Evolutionary conservation across 139 green algal genomes (phyloP).

Genomic region (Chlamydomonas incerta): DNA sequence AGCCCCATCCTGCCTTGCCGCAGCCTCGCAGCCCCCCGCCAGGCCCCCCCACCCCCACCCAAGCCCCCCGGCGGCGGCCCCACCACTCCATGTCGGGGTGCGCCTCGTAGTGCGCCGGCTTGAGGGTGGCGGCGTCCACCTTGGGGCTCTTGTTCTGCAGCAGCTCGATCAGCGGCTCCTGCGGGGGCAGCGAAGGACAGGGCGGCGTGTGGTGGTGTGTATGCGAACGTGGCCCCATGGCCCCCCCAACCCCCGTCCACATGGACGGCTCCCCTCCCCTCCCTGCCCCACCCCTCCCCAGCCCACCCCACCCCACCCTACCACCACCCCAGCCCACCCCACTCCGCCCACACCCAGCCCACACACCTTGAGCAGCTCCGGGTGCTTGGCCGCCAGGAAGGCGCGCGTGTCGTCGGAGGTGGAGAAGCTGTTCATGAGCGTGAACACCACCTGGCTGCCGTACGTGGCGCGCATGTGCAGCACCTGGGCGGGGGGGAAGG

Average conservation of each 20-base stretch:
- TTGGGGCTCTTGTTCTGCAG: slow-evolving; percentile 94
- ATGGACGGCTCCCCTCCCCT: no score
- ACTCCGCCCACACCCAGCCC: neutral
- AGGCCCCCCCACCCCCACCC: neutral
- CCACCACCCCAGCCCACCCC: neutral
- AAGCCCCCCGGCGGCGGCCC: neutral
- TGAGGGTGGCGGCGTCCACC: slow-evolving; percentile 82
- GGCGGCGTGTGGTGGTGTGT: no score
- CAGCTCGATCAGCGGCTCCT: slow-evolving; percentile 84
- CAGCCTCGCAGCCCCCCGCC: neutral
- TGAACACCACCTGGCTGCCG: slow-evolving; percentile 79
- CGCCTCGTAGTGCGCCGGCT: slow-evolving; percentile 64
- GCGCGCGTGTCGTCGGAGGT: slow-evolving; percentile 86
- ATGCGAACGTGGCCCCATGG: neutral
- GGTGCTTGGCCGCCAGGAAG: slow-evolving; percentile 73
- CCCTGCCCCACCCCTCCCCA: neutral
- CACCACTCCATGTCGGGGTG: slow-evolving; percentile 88
- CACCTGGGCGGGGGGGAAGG: slow-evolving; percentile 51
- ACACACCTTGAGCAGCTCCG: slow-evolving; percentile 78
- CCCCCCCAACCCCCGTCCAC: no score
- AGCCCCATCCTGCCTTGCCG: neutral
- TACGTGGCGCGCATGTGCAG: slow-evolving; percentile 82
- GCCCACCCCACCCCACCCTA: neutral
- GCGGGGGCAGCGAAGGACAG: neutral
- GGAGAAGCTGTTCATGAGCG: slow-evolving; percentile 94